Base-by-base conservation (phyloP, 768 basidiomycete genomes). In the Russula griseocarnosa region DNA sequence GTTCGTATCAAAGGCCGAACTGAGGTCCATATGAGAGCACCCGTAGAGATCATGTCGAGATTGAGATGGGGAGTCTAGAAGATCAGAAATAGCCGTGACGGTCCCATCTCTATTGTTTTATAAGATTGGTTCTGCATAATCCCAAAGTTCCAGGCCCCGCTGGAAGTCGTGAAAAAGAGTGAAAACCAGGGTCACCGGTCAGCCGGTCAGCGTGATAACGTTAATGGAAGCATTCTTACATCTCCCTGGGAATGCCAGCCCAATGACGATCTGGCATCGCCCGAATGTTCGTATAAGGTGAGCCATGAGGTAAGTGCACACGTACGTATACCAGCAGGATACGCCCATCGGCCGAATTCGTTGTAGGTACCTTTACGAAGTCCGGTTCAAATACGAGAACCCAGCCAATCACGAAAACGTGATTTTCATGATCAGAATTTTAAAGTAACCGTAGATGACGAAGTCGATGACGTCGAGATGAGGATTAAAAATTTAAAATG, bases 41-140 rank as follows among this genome's bases (percentile, higher is more conserved):
- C 51, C 2, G 65, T 47, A 1, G 58, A 62, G n/a, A 60, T 36
- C 67, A 68, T 68, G 22, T n/a, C 18, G 36, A 38, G 13, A 13
- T n/a, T 5, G 60, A n/a, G 13, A 5, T 10, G 49, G 22, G 9
- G 6, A 9, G 42, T 16, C 20, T 20, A 20, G 24, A 6, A n/a
- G 24, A 11, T 26, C 18, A 36, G 34, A 28, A 22, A 38, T 46
- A 3, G 6, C n/a, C 2, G 16, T 24, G 44, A 22, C 28, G 13
- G 18, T 18, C 36, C 36, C 40, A 50, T 28, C 49, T 10, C 26
- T 9, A 18, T 24, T 10, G 11, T 34, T 53, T 51, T 54, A 64
- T 40, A 14, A 26, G 36, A 14, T n/a, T n/a, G n/a, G n/a, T n/a
- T 9, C 1, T n/a, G 18, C 40, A 10, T 34, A 38, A 50, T 13